Evolutionary conservation across 2,329 filamentous ascomycete species (phyloP).

Genomic region (Colletotrichum lindemuthianum): DNA sequence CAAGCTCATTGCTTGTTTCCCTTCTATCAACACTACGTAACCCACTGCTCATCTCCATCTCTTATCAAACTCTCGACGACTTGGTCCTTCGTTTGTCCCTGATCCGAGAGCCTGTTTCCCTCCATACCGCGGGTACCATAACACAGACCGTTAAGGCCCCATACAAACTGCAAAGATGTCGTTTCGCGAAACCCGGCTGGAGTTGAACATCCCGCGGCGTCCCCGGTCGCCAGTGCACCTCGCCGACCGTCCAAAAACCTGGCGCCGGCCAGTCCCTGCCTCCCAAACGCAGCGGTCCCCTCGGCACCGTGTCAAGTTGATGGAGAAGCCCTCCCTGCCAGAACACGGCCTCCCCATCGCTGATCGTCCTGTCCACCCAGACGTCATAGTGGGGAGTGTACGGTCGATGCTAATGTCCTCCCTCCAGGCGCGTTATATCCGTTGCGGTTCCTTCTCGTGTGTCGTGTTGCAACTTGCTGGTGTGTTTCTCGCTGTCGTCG

Average conservation of each 20-base stretch:
- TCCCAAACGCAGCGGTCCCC: conserved; percentile 9
- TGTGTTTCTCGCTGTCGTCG: not conserved
- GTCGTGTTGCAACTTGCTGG: not conserved
- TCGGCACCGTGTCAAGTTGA: conserved; percentile 33
- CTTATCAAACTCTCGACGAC: conserved; percentile 5
- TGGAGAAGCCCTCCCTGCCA: conserved; percentile 8
- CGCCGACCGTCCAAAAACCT: not conserved
- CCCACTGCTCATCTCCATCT: conserved; percentile 4
- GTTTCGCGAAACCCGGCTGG: not conserved
- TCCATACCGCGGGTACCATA: too few relatives aligned
- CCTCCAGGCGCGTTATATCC: conserved; percentile 5
- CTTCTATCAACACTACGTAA: not conserved
- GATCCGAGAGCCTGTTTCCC: too few relatives aligned
- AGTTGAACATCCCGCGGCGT: not conserved
- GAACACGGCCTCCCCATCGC: too few relatives aligned
- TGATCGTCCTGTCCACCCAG: not conserved
- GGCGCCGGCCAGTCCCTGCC: not conserved
- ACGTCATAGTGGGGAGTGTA: conserved; percentile 26
- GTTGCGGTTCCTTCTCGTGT: not conserved
- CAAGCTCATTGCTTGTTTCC: conserved; percentile 2
- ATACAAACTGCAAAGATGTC: too few relatives aligned
- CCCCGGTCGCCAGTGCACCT: conserved; percentile 9
- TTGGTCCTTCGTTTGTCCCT: not conserved
- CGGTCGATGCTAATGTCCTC: conserved; percentile 13
- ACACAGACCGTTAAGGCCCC: too few relatives aligned